Conservation (phyloP, 352 stramenopile species). For the Globisporangium heterothallicum region DNA sequence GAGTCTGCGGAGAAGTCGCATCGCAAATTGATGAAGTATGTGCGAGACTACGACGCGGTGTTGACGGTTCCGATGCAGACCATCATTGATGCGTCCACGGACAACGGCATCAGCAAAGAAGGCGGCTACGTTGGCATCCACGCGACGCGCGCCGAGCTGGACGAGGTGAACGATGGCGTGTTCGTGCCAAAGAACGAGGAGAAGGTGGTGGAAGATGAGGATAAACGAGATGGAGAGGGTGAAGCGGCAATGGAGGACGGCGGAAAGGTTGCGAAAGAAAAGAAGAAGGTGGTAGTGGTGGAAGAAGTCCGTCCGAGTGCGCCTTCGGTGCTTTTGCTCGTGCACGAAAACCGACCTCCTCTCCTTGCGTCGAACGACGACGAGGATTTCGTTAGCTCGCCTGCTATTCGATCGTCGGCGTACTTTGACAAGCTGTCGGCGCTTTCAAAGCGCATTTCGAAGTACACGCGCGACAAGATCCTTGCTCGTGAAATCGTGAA, state of each 20-base stretch:
- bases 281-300: slow-evolving; percentile 9
- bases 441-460: slow-evolving; percentile 65
- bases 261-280: slow-evolving; percentile 5
- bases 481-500: slow-evolving; percentile 51
- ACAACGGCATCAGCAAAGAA: slow-evolving; percentile 79
- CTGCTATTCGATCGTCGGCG: slow-evolving; percentile 16
- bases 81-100: slow-evolving; percentile 85
- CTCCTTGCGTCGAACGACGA: background rate
- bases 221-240: slow-evolving; percentile 15
- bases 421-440: slow-evolving; percentile 50
- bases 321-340: slow-evolving; percentile 8
- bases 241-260: slow-evolving; percentile 10
- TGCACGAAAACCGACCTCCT: slow-evolving; percentile 1
- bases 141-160: slow-evolving; percentile 61
- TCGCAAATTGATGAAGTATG: slow-evolving; percentile 97
- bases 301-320: slow-evolving; percentile 1
- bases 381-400: slow-evolving; percentile 4
- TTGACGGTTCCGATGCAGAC: slow-evolving; percentile 77
- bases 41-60: slow-evolving; percentile 89
- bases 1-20: slow-evolving; percentile 98
- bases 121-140: slow-evolving; percentile 72
- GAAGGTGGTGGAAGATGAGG: slow-evolving; percentile 3
- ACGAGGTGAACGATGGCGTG: slow-evolving; percentile 38
- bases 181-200: slow-evolving; percentile 30
- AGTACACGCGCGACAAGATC: slow-evolving; percentile 72